A percentile compares a stretch with the other conserved stretches of the same genome.
Conservation (phyloP, 768 basidiomycete species). For the Tricholoma sp. region DNA sequence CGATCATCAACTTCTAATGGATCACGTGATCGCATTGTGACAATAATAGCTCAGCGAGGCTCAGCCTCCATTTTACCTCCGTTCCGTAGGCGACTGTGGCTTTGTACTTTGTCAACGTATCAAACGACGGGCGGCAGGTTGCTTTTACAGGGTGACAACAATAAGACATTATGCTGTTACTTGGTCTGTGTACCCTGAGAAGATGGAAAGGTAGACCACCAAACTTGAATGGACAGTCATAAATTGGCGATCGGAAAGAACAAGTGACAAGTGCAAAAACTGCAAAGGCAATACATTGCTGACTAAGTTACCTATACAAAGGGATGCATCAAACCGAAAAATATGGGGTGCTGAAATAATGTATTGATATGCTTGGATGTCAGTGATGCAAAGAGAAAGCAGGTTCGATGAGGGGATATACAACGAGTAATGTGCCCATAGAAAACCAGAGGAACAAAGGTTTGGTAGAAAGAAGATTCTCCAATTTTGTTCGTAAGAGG, state of each 20-base stretch:
- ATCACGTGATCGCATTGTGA: slow-evolving; percentile 10
- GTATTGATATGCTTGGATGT: not conserved
- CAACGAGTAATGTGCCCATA: not conserved
- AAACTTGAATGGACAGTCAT: too few relatives aligned
- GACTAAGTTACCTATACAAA: not conserved
- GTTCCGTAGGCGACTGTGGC: not conserved
- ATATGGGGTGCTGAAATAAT: too few relatives aligned
- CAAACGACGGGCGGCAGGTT: not conserved
- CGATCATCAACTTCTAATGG: not conserved
- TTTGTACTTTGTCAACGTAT: too few relatives aligned
- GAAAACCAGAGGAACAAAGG: not conserved
- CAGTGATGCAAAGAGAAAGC: not conserved
- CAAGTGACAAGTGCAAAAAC: too few relatives aligned
- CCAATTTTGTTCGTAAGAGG: slow-evolving; percentile 1
- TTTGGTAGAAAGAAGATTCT: not conserved
- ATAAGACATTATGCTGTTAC: too few relatives aligned
- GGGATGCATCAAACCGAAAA: too few relatives aligned
- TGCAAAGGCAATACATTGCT: too few relatives aligned
- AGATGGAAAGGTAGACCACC: too few relatives aligned
- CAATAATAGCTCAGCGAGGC: slow-evolving; percentile 3
- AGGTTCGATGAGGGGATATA: not conserved
- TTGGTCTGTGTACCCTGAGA: too few relatives aligned
- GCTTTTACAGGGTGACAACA: too few relatives aligned
- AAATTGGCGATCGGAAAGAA: too few relatives aligned
- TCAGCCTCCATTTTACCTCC: not conserved